Conservation (phyloP, 768 basidiomycete species). For the Daedaleopsis sinensis region DNA sequence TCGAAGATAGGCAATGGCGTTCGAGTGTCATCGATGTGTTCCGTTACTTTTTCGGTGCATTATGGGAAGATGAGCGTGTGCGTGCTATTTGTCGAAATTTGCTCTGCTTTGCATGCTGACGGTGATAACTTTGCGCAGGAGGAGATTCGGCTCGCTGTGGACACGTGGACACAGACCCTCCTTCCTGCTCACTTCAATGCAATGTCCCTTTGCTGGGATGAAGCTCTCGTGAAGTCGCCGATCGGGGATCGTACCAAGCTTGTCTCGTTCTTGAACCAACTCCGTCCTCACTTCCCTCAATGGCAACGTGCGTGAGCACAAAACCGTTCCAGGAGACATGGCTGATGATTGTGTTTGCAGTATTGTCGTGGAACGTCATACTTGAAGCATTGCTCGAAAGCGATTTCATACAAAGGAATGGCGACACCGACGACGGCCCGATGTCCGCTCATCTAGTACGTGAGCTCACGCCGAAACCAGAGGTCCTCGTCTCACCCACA, state of each 20-base stretch:
- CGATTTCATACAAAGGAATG: conserved; percentile 45
- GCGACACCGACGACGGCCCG: conserved; percentile 42
- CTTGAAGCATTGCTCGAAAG: conserved; percentile 61
- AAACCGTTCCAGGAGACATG: neutral
- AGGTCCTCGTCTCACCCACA: neutral
- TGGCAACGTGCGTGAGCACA: conserved; percentile 58
- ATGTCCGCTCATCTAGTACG: conserved; percentile 47
- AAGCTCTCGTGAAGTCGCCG: conserved; percentile 57
- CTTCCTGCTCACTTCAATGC: conserved; percentile 67
- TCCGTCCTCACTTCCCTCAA: conserved; percentile 65
- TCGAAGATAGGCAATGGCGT: conserved; percentile 72
- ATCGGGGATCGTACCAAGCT: conserved; percentile 60
- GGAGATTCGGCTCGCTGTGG: conserved; percentile 62
- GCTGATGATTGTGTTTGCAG: conserved; percentile 34
- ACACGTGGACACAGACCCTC: conserved; percentile 60
- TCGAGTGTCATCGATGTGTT: conserved; percentile 63
- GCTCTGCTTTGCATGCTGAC: neutral
- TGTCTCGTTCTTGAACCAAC: conserved; percentile 64
- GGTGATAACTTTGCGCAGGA: conserved; percentile 46
- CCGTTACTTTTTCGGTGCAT: conserved; percentile 56
- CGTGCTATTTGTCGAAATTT: neutral
- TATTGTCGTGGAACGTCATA: conserved; percentile 66
- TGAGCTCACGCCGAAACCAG: neutral
- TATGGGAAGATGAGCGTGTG: conserved; percentile 70
- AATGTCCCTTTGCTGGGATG: conserved; percentile 70